Conservation (phyloP, 2,329 filamentous ascomycete genomes). For the Aspergillus pseudonomiae region DNA sequence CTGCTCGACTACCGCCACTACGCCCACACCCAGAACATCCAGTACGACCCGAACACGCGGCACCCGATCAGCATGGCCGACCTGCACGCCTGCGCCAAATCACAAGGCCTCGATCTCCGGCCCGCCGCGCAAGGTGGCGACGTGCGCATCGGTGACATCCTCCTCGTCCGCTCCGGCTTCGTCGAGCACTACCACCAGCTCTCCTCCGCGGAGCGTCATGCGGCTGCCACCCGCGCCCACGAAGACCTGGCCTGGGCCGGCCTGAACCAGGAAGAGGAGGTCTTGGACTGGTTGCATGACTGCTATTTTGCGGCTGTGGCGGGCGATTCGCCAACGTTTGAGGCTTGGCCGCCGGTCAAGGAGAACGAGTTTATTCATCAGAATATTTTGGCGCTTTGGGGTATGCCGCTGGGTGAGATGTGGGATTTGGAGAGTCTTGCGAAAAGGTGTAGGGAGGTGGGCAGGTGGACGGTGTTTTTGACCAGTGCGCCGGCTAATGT, state of each 20-base stretch:
- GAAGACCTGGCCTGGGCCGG: constrained; percentile 52
- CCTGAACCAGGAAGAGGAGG: constrained; percentile 56
- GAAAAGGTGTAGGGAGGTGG: constrained; percentile 37
- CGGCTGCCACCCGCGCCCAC: constrained; percentile 36
- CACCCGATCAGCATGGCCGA: constrained; percentile 59
- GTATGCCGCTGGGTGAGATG: constrained; percentile 50
- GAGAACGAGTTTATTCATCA: constrained; percentile 41
- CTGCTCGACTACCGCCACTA: constrained; percentile 50
- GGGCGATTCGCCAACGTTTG: constrained; percentile 66
- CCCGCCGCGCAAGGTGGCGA: constrained; percentile 57
- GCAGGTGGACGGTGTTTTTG: constrained; percentile 47
- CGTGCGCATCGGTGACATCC: constrained; percentile 64
- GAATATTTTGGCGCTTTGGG: constrained; percentile 47
- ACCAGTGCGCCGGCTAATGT: constrained; percentile 47
- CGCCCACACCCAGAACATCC: constrained; percentile 53
- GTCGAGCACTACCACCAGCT: constrained; percentile 60
- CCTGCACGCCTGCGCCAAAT: constrained; percentile 60
- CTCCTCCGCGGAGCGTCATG: constrained; percentile 34
- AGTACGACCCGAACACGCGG: constrained; percentile 55
- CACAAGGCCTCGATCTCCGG: constrained; percentile 65
- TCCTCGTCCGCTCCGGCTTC: constrained; percentile 67
- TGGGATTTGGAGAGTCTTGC: constrained; percentile 47
- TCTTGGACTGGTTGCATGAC: constrained; percentile 70
- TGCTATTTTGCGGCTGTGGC: constrained; percentile 68
- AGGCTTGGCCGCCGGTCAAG: constrained; percentile 59